Percentiles rank a stretch among this genome's conserved stretches.
phyloP scores from a whole-genome alignment of 768 basidiomycete genomes.

The Russula foetens region DNA sequence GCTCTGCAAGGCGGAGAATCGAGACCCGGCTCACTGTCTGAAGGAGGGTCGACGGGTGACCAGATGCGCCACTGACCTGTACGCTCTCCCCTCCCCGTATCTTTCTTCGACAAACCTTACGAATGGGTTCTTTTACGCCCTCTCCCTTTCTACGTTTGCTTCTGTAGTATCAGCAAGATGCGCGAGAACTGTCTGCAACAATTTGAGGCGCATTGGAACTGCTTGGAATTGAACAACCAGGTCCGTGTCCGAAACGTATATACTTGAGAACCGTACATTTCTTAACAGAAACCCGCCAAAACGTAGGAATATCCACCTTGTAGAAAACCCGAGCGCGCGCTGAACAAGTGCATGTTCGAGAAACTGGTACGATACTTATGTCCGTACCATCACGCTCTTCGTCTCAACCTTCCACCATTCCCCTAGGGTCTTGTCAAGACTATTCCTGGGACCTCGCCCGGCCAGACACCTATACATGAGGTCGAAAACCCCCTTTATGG shows the following conservation, averaged over 20 bases:
- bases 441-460: conserved; percentile 82
- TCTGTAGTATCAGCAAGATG: conserved; percentile 79
- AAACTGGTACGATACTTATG: conserved; percentile 63
- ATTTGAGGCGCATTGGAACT: conserved; percentile 90
- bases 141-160: background rate
- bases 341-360: conserved; percentile 94
- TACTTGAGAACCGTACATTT: background rate
- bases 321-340: conserved; percentile 75
- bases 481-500: conserved; percentile 78
- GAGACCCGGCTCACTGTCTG: conserved; percentile 87
- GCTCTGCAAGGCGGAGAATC: conserved; percentile 92
- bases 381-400: background rate
- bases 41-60: conserved; percentile 95
- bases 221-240: conserved; percentile 92
- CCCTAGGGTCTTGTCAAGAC: conserved; percentile 79
- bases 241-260: conserved; percentile 37
- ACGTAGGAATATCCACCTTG: conserved; percentile 80
- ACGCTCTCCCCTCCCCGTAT: conserved; percentile 28
- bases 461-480: conserved; percentile 82
- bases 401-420: background rate
- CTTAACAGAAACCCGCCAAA: background rate
- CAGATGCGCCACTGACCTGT: conserved; percentile 92
- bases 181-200: conserved; percentile 81
- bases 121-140: background rate
- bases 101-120: background rate